Evolutionary conservation across 176 grass and related monocot genomes (phyloP), one percentile per base, ranked within the genome.

Genomic region (Miscanthus lutarioriparius): DNA sequence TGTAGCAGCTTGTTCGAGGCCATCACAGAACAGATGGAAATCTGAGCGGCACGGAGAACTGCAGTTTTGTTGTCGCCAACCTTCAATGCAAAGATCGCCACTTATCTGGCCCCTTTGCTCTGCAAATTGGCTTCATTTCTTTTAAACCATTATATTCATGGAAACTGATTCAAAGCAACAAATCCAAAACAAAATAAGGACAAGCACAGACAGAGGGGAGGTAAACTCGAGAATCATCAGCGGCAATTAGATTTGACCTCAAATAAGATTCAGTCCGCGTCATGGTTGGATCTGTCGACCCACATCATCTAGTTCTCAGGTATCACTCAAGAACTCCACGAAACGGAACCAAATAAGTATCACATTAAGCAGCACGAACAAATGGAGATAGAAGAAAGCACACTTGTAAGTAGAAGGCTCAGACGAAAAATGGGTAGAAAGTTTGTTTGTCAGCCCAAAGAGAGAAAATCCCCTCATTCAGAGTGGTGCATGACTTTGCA

Each of bases 1-100:
- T 91, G 82, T 88, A 45, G 90, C 86, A 88, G 49, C 79, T 91
- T 91, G 86, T 91, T 91, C 90, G 90, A 91, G 90, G 86, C 90
- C 78, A 43, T 91, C 90, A 88, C 82, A 85, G 25, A 88, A 91
- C 70, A 75, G 75, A 83, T 39, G 23, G 0, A 67, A 56, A 86
- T 88, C 77, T 79, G 81, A 74, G 90, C 53, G 82, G 90, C 86
- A 91, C 86, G 86, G 90, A 91, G 90, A 91, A 91, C 78, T 91
- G 86, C 90, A 59, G 14, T 32, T 41, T 91, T 68, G 64, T 19
- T 88, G 6, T 91, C 6, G 86, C 90, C 90, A 86, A 91, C 86
- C 90, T 91, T 88, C 90, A 91, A 88, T 91, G 86, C 90, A 85
- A 85, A 91, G 40, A 88, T 88, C 13, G 62, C 90, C 86, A 88